Evolutionary conservation across 805 yeast species (phyloP).

Genomic region (Candida koratica): DNA sequence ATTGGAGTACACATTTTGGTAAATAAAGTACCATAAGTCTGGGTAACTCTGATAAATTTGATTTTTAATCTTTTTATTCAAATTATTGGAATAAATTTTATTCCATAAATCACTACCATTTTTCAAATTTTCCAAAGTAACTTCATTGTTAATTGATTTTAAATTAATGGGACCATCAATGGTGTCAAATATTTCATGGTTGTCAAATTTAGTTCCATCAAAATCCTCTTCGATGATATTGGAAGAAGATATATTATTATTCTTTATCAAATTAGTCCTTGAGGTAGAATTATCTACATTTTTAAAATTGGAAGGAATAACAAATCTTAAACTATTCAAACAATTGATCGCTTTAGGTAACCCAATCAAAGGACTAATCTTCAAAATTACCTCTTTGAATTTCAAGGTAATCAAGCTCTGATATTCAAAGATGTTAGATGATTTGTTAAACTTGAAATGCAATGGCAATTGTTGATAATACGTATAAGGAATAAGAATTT

Average conservation of each 20-base stretch:
- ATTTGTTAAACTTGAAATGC: conserved; percentile 28
- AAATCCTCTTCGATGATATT: conserved; percentile 38
- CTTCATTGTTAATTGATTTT: conserved; percentile 26
- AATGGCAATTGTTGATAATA: conserved; percentile 38
- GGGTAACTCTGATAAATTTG: conserved; percentile 78
- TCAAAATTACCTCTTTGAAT: conserved; percentile 73
- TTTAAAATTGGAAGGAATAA: conserved; percentile 51
- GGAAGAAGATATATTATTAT: conserved; percentile 35
- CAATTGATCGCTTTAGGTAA: conserved; percentile 84
- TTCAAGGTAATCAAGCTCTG: conserved; percentile 44
- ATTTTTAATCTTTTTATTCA: conserved; percentile 59
- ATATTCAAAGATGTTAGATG: conserved; percentile 33
- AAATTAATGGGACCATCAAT: conserved; percentile 40
- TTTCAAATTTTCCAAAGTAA: conserved; percentile 25
- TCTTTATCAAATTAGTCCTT: conserved; percentile 26
- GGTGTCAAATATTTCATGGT: conserved; percentile 25
- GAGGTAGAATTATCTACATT: conserved; percentile 21
- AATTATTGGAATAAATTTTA: conserved; percentile 64
- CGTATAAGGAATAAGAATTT: conserved; percentile 36
- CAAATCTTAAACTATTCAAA: conserved; percentile 56
- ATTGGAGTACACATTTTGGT: conserved; percentile 73
- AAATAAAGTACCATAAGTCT: conserved; percentile 72
- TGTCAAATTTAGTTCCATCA: conserved; percentile 34
- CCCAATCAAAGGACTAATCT: conserved; percentile 76
- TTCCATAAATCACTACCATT: conserved; percentile 71